Evolutionary conservation across 352 stramenopile species (phyloP).

Genomic region (Phytopythium helicoides): DNA sequence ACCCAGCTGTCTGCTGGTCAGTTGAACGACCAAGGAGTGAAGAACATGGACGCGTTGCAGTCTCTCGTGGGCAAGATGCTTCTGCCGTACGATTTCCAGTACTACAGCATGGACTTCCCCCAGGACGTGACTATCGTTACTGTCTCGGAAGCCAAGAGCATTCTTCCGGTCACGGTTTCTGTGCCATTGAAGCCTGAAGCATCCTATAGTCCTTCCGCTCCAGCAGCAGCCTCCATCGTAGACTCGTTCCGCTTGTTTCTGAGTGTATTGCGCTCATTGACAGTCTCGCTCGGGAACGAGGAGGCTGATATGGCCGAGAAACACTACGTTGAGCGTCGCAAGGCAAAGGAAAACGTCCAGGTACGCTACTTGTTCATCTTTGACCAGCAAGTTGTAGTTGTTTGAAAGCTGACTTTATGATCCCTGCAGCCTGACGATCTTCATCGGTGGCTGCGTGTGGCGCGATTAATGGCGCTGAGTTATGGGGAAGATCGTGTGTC

Average conservation of each 20-base stretch:
- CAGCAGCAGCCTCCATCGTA: slow-evolving; percentile 28
- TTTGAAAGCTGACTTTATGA: not conserved
- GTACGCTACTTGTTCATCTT: slow-evolving; percentile 27
- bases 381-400: not conserved
- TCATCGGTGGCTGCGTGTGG: slow-evolving; percentile 72
- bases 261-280: slow-evolving; percentile 46
- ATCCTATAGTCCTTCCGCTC: no score
- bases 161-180: slow-evolving; percentile 59
- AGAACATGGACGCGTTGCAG: slow-evolving; percentile 71
- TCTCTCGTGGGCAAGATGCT: slow-evolving; percentile 75
- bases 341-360: slow-evolving; percentile 65
- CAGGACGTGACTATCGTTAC: slow-evolving; percentile 69
- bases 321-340: slow-evolving; percentile 71
- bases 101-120: slow-evolving; percentile 82
- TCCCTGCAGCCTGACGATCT: slow-evolving; percentile 60
- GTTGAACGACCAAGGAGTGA: slow-evolving; percentile 67
- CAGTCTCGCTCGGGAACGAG: slow-evolving; percentile 66
- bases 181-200: slow-evolving; percentile 22
- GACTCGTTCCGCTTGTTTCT: slow-evolving; percentile 73
- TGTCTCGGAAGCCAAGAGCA: slow-evolving; percentile 71
- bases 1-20: slow-evolving; percentile 57
- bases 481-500: slow-evolving; percentile 50
- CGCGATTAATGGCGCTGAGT: slow-evolving; percentile 68
- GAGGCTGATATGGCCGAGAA: slow-evolving; percentile 76
- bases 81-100: slow-evolving; percentile 83